phyloP scores from a whole-genome alignment of 2,329 filamentous ascomycete species.

The Stylonectria norvegica region DNA sequence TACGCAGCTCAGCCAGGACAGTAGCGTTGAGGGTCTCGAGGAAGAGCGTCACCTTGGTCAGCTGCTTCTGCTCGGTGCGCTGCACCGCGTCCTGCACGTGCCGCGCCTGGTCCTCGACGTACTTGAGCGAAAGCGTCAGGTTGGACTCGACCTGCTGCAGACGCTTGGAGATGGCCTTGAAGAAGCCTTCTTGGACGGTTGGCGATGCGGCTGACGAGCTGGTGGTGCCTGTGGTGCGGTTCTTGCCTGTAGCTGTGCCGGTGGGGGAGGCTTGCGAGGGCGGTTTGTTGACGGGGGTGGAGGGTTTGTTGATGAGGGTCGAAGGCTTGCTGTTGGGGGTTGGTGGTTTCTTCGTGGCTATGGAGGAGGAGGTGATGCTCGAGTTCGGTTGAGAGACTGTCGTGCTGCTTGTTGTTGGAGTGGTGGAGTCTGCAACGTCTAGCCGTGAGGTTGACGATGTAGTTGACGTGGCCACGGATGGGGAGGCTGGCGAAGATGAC shows the following conservation, averaged over 20 bases:
- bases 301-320: slow-evolving; percentile 12
- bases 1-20: slow-evolving; percentile 75
- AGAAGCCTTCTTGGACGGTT: slow-evolving; percentile 94
- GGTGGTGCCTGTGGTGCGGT: slow-evolving; percentile 28
- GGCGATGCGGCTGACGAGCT: slow-evolving; percentile 49
- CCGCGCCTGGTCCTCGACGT: slow-evolving; percentile 93
- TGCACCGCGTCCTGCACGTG: slow-evolving; percentile 84
- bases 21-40: slow-evolving; percentile 83
- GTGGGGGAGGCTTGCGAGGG: slow-evolving; percentile 16
- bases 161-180: slow-evolving; percentile 93
- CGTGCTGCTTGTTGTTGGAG: slow-evolving; percentile 12
- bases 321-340: too few relatives aligned
- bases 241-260: slow-evolving; percentile 21
- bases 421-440: slow-evolving; percentile 11
- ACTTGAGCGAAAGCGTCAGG: slow-evolving; percentile 86
- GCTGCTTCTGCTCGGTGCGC: slow-evolving; percentile 81
- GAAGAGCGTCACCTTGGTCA: slow-evolving; percentile 78
- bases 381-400: slow-evolving; percentile 9
- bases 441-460: too few relatives aligned
- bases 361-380: slow-evolving; percentile 2
- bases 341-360: too few relatives aligned
- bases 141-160: slow-evolving; percentile 89
- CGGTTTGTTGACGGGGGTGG: slow-evolving; percentile 13
- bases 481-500: slow-evolving; percentile 9
- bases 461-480: too few relatives aligned